Evolutionary conservation across 768 basidiomycete genomes (phyloP).

Genomic region (Coprinellus micaceus): DNA sequence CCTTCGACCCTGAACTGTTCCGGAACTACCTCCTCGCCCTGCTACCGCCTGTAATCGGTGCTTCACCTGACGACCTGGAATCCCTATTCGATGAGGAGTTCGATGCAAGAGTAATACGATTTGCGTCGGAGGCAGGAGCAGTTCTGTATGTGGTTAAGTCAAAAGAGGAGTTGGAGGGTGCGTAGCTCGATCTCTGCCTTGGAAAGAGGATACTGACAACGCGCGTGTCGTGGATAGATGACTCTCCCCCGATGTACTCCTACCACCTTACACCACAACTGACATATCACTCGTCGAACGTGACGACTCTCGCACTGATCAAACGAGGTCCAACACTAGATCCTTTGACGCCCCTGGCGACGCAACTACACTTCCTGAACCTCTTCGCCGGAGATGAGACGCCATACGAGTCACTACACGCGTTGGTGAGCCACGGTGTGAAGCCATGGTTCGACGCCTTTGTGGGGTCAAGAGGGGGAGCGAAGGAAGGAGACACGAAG

Average conservation of each 20-base stretch:
- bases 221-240: constrained; percentile 44
- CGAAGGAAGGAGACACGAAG: constrained; percentile 76
- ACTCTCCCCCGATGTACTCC: constrained; percentile 54
- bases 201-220: not conserved
- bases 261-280: constrained; percentile 73
- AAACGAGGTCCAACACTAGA: constrained; percentile 86
- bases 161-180: constrained; percentile 68
- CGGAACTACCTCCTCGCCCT: constrained; percentile 66
- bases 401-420: constrained; percentile 94
- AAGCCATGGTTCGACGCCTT: constrained; percentile 99
- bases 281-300: constrained; percentile 73
- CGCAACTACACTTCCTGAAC: constrained; percentile 89
- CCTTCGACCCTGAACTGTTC: constrained; percentile 70
- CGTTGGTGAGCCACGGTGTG: constrained; percentile 90
- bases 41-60: constrained; percentile 81
- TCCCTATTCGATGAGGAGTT: constrained; percentile 70
- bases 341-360: constrained; percentile 69
- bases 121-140: constrained; percentile 71
- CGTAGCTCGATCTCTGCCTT: constrained; percentile 21
- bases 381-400: constrained; percentile 86
- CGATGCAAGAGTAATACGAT: constrained; percentile 69
- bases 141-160: constrained; percentile 82
- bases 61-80: constrained; percentile 59
- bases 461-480: constrained; percentile 75
- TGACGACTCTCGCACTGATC: constrained; percentile 90